Conservation (phyloP, 1,284 basidiomycete genomes). For the Trametes versicolor region DNA sequence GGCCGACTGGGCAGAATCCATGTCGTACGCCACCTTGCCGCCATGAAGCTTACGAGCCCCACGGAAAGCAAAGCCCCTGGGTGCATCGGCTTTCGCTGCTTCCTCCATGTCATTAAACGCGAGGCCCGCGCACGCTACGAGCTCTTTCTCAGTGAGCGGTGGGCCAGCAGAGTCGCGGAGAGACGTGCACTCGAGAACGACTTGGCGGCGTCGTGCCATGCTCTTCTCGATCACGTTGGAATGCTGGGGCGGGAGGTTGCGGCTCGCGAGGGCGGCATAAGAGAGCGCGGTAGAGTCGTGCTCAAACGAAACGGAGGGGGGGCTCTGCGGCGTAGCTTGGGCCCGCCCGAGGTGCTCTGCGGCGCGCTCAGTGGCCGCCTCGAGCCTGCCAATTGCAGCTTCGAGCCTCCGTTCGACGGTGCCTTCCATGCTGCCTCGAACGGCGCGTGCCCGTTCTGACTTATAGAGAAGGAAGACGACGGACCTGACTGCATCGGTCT, state of each 20-base stretch:
- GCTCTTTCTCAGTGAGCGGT: not conserved
- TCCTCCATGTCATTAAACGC: not conserved
- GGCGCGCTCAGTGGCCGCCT: not conserved
- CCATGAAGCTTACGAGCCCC: not conserved
- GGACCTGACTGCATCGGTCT: not conserved
- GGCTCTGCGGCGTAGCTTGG: not conserved
- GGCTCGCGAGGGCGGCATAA: not conserved
- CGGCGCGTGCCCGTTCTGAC: not conserved
- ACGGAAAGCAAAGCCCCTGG: not conserved
- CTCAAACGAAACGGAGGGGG: not conserved
- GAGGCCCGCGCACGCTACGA: not conserved
- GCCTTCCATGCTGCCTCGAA: not conserved
- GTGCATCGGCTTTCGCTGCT: not conserved
- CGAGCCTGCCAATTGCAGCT: not conserved
- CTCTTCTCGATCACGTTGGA: not conserved
- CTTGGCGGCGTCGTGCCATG: not conserved
- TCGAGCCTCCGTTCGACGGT: not conserved
- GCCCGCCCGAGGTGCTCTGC: not conserved
- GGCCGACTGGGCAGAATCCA: not conserved
- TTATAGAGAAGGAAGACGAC: not conserved
- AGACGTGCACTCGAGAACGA: not conserved
- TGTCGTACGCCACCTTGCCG: not conserved
- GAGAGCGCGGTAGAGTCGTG: not conserved
- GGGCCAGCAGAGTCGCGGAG: not conserved
- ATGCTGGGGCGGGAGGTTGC: not conserved